Percentiles rank a stretch among this genome's conserved stretches.
These are phyloP conservation scores for Solanum dulcamara DNA, from an alignment of 257 asterid genomes.

Conservation along the genomic window DNA sequence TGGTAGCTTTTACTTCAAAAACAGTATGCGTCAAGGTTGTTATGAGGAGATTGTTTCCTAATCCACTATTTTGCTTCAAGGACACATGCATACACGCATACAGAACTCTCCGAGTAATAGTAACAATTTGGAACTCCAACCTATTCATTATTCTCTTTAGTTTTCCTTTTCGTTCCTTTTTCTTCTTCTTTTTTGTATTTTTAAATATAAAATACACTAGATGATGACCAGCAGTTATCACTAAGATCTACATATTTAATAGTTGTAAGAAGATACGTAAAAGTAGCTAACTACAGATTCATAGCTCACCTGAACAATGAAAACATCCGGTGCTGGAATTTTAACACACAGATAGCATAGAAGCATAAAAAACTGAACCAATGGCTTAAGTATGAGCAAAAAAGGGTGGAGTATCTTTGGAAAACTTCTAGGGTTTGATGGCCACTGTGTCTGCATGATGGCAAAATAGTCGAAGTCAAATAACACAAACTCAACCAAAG, in stretches of 20 bases:
- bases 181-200: neutral
- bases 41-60: neutral
- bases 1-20: neutral
- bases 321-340: slow-evolving; percentile 85
- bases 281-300: neutral
- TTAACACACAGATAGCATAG: slow-evolving; percentile 83
- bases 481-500: neutral
- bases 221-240: neutral
- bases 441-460: slow-evolving; percentile 68
- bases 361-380: slow-evolving; percentile 73
- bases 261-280: neutral
- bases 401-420: slow-evolving; percentile 69
- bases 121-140: neutral
- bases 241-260: neutral
- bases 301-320: slow-evolving; percentile 79
- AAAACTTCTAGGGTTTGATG: slow-evolving; percentile 46
- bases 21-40: neutral
- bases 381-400: slow-evolving; percentile 63
- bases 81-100: neutral
- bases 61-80: neutral
- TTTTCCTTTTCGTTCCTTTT: neutral
- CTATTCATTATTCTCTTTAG: neutral
- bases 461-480: slow-evolving; percentile 7
- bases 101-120: neutral
- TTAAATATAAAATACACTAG: neutral